Percentiles rank a stretch among this genome's conserved stretches.
Evolutionary conservation across 2,329 filamentous ascomycete species (phyloP).

Genomic region (Geosmithia putterillii): DNA sequence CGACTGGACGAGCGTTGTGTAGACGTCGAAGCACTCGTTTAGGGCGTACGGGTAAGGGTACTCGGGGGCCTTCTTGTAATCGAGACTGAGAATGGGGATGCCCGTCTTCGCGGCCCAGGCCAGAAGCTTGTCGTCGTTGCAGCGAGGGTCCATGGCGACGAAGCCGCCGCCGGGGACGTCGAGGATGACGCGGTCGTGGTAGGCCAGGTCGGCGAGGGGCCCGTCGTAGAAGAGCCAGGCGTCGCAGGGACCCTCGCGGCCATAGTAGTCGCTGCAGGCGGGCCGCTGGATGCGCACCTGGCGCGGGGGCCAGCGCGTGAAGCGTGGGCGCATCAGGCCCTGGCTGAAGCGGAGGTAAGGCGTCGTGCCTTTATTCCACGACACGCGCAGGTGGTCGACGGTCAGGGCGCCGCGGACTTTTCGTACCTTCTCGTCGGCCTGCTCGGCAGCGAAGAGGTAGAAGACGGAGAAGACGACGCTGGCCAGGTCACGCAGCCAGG

Average conservation of each 20-base stretch:
- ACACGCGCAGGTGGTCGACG: slow-evolving; percentile 79
- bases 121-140: slow-evolving; percentile 86
- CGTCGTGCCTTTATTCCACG: slow-evolving; percentile 90
- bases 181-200: slow-evolving; percentile 67
- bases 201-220: slow-evolving; percentile 61
- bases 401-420: slow-evolving; percentile 80
- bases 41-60: slow-evolving; percentile 34
- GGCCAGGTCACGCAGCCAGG: slow-evolving; percentile 70
- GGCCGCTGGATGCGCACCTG: slow-evolving; percentile 78
- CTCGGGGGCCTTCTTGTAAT: slow-evolving; percentile 55
- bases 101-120: slow-evolving; percentile 85
- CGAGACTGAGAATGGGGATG: slow-evolving; percentile 78
- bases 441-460: slow-evolving; percentile 85
- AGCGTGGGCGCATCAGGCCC: slow-evolving; percentile 59
- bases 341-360: slow-evolving; percentile 71
- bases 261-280: slow-evolving; percentile 64
- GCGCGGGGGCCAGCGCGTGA: slow-evolving; percentile 71
- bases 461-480: slow-evolving; percentile 79
- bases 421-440: slow-evolving; percentile 91
- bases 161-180: slow-evolving; percentile 93
- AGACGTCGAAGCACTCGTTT: slow-evolving; percentile 37
- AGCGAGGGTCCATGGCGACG: slow-evolving; percentile 91
- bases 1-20: slow-evolving; percentile 22
- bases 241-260: slow-evolving; percentile 62
- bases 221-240: slow-evolving; percentile 96